Evolutionary conservation across 1,284 basidiomycete genomes (phyloP), one percentile per base, ranked within the genome.

Genomic region (Puccinia hordei): DNA sequence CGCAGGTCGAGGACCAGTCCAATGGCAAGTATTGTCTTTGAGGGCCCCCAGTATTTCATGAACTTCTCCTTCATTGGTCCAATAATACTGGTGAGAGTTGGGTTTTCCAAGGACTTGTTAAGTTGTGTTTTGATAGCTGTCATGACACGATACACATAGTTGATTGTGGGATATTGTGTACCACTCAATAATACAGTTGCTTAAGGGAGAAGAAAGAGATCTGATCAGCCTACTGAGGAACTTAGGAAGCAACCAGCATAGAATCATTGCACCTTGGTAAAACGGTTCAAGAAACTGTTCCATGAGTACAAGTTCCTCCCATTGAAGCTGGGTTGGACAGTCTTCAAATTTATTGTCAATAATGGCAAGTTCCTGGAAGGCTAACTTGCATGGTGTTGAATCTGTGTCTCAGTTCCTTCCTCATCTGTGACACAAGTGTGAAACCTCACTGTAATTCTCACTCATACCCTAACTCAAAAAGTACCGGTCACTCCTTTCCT

Each of bases 241-340:
- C 19, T 5, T 4, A 24, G 13, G 9, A 33, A 8, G 15, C n/a
- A n/a, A 65, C 9, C 38, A 9, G 38, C 6, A 38, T 6, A 38
- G 15, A 6, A 65, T 8, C 8, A 27, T 17, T 24, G 30, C 17
- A 65, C 65, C 65, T 68, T 68, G 22, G 44, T 44, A n/a, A n/a
- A 68, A 68, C 4, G 38, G 65, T 46, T 68, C 65, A n/a, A 68
- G 65, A 38, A 68, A 68, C 10, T 46, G 3, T 68, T 68, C 17
- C 65, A 68, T 35, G 41, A 46, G 1, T 9, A 22, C 38, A 22
- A 68, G 38, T 24, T 68, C 65, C 6, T 68, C 65, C 65, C 65
- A 68, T 24, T 68, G 8, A 15, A 13, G 38, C 22, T 41, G 38
- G 17, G 8, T 22, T n/a, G 41, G 65, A 15, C 65, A 68, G 4